Evolutionary conservation across 441 rosid genomes (phyloP).

Genomic region (Macaranga tanarius): DNA sequence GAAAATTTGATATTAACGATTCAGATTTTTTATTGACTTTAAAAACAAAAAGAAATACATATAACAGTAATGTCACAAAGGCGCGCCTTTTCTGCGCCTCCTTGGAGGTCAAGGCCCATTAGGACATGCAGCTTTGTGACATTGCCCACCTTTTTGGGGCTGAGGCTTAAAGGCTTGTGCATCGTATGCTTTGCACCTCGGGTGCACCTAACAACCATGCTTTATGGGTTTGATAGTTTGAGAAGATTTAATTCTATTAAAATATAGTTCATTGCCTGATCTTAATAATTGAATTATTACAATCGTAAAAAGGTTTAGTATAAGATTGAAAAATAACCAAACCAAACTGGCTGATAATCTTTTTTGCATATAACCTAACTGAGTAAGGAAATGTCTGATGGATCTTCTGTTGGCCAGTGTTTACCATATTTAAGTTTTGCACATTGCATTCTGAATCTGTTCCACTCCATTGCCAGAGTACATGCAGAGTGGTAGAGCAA

Average conservation of each 20-base stretch:
- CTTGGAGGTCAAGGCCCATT: too few species aligned
- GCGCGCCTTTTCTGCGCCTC: too few species aligned
- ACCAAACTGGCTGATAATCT: background rate
- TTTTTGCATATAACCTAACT: slow-evolving; percentile 10
- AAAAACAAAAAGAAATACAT: too few species aligned
- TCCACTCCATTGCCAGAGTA: slow-evolving; percentile 54
- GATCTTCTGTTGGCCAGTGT: slow-evolving; percentile 13
- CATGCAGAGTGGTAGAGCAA: slow-evolving; percentile 99
- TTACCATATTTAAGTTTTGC: slow-evolving; percentile 1
- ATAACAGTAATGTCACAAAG: too few species aligned
- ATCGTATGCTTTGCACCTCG: too few species aligned
- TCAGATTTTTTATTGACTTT: too few species aligned
- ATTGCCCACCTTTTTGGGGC: too few species aligned
- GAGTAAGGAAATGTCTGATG: background rate
- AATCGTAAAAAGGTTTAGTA: background rate
- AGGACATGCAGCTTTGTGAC: too few species aligned
- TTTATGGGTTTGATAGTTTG: background rate
- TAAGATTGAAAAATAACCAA: background rate
- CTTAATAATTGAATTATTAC: background rate
- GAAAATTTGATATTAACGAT: too few species aligned
- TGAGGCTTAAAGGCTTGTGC: too few species aligned
- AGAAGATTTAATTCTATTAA: background rate
- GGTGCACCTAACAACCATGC: too few species aligned
- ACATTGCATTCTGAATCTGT: slow-evolving; percentile 15
- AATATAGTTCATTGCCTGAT: background rate